phyloP scores from a whole-genome alignment of 495 filamentous ascomycete genomes.

The Aspergillus sclerotioniger region DNA sequence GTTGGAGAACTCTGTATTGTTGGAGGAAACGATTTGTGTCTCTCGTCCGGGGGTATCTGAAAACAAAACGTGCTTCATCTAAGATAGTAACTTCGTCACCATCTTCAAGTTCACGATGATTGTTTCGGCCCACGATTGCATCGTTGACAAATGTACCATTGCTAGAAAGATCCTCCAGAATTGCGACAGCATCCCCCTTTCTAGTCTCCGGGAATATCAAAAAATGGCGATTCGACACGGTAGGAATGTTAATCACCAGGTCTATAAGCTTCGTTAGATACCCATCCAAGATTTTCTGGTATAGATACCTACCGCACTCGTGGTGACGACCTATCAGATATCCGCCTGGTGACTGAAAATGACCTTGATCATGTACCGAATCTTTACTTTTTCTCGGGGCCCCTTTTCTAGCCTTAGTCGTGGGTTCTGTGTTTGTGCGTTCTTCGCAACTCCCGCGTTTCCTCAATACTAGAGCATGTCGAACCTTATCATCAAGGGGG shows the following conservation, averaged over 20 bases:
- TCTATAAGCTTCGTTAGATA: slow-evolving; percentile 53
- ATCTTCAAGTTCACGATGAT: slow-evolving; percentile 80
- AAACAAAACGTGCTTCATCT: slow-evolving; percentile 79
- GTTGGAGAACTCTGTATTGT: slow-evolving; percentile 79
- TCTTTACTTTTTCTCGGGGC: slow-evolving; percentile 12
- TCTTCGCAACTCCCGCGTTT: slow-evolving; percentile 63
- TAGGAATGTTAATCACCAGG: slow-evolving; percentile 70
- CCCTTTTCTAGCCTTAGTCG: slow-evolving; percentile 41
- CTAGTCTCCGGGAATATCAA: slow-evolving; percentile 85
- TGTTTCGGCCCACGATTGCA: slow-evolving; percentile 85
- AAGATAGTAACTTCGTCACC: slow-evolving; percentile 87
- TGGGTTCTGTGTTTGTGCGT: slow-evolving; percentile 49
- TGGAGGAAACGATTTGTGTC: slow-evolving; percentile 76
- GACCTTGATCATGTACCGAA: slow-evolving; percentile 20
- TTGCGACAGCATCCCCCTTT: slow-evolving; percentile 71
- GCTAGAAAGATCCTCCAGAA: slow-evolving; percentile 89
- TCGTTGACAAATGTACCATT: slow-evolving; percentile 98
- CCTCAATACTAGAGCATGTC: slow-evolving; percentile 70
- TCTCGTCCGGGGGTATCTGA: slow-evolving; percentile 78
- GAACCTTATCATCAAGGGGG: slow-evolving; percentile 68
- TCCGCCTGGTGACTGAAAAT: slow-evolving; percentile 65
- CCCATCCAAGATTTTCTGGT: neutral
- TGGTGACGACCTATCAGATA: slow-evolving; percentile 91
- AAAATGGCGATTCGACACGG: slow-evolving; percentile 95
- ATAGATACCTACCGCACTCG: slow-evolving; percentile 77